A percentile compares a stretch with the other conserved stretches of the same genome.
These are phyloP conservation scores for Ilyonectria destructans DNA, from an alignment of 2,329 filamentous ascomycete genomes.

Conservation along the genomic window DNA sequence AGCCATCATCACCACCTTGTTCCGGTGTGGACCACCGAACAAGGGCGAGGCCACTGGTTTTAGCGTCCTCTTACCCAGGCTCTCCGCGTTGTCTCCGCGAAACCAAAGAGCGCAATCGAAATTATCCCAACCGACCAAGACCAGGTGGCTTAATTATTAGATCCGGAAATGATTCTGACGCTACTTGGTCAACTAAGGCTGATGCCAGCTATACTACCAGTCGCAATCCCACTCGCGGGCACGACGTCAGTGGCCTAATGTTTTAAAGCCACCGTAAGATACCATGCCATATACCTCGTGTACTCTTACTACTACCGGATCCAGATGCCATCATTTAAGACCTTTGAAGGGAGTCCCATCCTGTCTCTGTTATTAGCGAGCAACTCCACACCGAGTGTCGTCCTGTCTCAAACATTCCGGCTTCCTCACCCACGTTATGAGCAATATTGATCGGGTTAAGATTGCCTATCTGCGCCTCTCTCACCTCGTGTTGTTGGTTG, in stretches of 20 bases:
- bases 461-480: slow-evolving; percentile 31
- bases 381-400: slow-evolving; percentile 36
- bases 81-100: slow-evolving; percentile 4
- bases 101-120: slow-evolving; percentile 7
- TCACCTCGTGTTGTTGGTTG: slow-evolving; percentile 24
- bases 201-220: slow-evolving; percentile 20
- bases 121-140: slow-evolving; percentile 16
- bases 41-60: slow-evolving; percentile 38
- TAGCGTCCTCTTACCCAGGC: slow-evolving; percentile 36
- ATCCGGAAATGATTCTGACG: slow-evolving; percentile 21
- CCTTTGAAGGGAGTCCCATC: slow-evolving; percentile 27
- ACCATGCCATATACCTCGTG: slow-evolving; percentile 9
- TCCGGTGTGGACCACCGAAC: slow-evolving; percentile 40
- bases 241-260: slow-evolving; percentile 15
- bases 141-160: slow-evolving; percentile 24
- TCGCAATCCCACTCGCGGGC: slow-evolving; percentile 13
- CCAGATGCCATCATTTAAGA: slow-evolving; percentile 14
- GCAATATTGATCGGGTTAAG: slow-evolving; percentile 42
- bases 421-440: slow-evolving; percentile 31
- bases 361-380: slow-evolving; percentile 41
- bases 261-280: slow-evolving; percentile 16
- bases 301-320: background rate
- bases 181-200: slow-evolving; percentile 8
- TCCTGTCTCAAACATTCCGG: slow-evolving; percentile 37
- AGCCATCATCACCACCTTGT: slow-evolving; percentile 30